phyloP scores from a whole-genome alignment of 306 rosid genomes.

The Psophocarpus tetragonolobus region DNA sequence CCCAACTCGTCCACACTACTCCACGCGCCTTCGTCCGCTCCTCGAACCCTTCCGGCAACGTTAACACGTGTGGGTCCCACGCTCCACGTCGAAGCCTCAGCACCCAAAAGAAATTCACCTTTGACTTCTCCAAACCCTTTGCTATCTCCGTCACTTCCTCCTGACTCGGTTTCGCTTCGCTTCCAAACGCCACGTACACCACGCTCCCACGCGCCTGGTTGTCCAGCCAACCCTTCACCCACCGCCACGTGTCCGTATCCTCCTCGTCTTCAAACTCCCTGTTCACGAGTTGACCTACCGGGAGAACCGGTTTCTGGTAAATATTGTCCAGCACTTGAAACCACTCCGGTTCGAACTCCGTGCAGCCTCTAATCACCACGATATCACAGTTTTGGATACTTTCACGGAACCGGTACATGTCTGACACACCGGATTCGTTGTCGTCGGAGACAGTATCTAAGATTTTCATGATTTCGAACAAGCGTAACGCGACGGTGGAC shows the following conservation, averaged over 20 bases:
- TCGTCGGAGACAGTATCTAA: neutral
- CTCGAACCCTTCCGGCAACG: conserved; percentile 54
- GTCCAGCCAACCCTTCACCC: conserved; percentile 46
- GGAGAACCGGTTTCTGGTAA: conserved; percentile 24
- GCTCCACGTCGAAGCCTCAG: conserved; percentile 28
- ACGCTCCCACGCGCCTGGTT: conserved; percentile 27
- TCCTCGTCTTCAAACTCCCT: neutral
- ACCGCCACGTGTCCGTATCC: neutral
- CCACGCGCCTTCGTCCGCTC: conserved; percentile 41
- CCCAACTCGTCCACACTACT: conserved; percentile 48
- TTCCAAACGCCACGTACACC: conserved; percentile 58
- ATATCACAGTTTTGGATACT: neutral
- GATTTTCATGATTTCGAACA: conserved; percentile 34
- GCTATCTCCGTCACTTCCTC: conserved; percentile 49
- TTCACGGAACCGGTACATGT: neutral
- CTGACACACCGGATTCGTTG: neutral
- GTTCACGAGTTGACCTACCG: conserved; percentile 30
- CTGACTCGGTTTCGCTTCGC: conserved; percentile 48
- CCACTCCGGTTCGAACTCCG: conserved; percentile 38
- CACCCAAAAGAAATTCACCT: conserved; percentile 47
- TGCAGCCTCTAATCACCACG: conserved; percentile 21
- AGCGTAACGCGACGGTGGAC: conserved; percentile 18
- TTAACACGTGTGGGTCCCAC: neutral
- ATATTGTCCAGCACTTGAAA: conserved; percentile 25
- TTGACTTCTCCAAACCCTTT: conserved; percentile 44